Base-by-base conservation (phyloP, 2,329 filamentous ascomycete species). In the Microdochium trichocladiopsis region DNA sequence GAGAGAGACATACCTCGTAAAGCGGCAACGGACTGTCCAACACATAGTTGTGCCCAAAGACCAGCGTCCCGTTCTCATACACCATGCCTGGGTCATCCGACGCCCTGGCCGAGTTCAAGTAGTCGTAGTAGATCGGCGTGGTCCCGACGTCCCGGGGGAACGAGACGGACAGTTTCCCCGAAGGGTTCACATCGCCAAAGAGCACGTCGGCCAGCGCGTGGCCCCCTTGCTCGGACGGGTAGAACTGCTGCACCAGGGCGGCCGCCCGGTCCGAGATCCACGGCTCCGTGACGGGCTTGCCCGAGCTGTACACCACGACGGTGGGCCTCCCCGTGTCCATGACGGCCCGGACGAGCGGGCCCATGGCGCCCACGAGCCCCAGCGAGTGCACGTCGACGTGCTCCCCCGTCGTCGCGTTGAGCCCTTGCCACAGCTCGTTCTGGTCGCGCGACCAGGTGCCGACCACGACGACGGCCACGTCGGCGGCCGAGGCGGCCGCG, bases 381-480 rank as follows among this genome's bases (percentile, higher is more conserved):
- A 90, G 75, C 50, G 73, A 74, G 52, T 79, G 70, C 1, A 83
- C 73, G 58, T 90, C 87, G 48, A 90, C 81, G 61, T 89, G 85
- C 62, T 90, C 87, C 50, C 86, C 87, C 0, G 86, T 90, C 1
- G 86, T 90, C 25, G 85, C 86, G 58, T 90, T 90, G 2, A 88
- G 65, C 0, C 83, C 83, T 52, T 71, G 66, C 87, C 86, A 90
- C 2, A 90, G 78, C 64, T 90, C 80, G 50, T 75, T 72, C 62
- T 90, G 86, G 60, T 91, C 87, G 49, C 86, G 79, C 24, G 81
- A 83, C 87, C 86, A 90, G 9, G 87, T 90, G 28, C 87, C 87
- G 1, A 90, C 86, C 0, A 90, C 74, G 0, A 90, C 84, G 4
- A 90, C 77, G 5, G 87, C 86, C 2, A 90, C 80, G 60, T 90